Base-by-base conservation (phyloP, 345 rosid genomes). In the Anastatica hierochuntica region DNA sequence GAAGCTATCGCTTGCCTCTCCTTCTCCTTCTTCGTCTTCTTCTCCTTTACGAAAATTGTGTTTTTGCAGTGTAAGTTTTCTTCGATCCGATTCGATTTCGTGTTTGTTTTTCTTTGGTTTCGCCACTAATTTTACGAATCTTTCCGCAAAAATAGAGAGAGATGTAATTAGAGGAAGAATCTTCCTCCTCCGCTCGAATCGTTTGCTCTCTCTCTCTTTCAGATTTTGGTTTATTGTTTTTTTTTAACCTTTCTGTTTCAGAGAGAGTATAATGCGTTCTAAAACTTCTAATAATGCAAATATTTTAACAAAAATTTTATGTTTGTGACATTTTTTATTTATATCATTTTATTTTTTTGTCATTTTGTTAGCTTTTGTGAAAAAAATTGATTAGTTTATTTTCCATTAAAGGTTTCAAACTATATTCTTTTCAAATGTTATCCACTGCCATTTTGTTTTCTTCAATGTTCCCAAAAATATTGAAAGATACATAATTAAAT, bases 121-220 rank as follows among this genome's bases (percentile, higher is more conserved):
- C 19, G 16, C 30, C 20, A 43, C 59, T 27, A 66, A 44, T 19
- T n/a, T 66, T 51, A 51, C 52, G 60, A 66, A 50, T 19, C 27
- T 55, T 27, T 34, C 56, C 57, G 66, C 45, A 53, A 60, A 46
- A 67, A 53, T 60, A 52, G 52, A 67, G 50, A 47, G 43, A 53
- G 43, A 41, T 29, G 51, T 30, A 46, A 29, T 21, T 38, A 14
- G 53, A 51, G 44, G 66, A 59, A 43, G 71, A 53, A 46, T 67
- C 66, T 67, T 50, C 59, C 64, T 50, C 59, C 64, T 58, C 70
- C 64, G 53, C 49, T 57, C 53, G 53, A 43, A 4, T 65, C 40
- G 7, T 23, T 52, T n/a, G 5, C 27, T 51, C 44, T 29, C 43
- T 50, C 33, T 51, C 33, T 56, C 13, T 18, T 33, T 24, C 43